Conservation (phyloP, 768 basidiomycete genomes). For the Mrakia frigida region DNA sequence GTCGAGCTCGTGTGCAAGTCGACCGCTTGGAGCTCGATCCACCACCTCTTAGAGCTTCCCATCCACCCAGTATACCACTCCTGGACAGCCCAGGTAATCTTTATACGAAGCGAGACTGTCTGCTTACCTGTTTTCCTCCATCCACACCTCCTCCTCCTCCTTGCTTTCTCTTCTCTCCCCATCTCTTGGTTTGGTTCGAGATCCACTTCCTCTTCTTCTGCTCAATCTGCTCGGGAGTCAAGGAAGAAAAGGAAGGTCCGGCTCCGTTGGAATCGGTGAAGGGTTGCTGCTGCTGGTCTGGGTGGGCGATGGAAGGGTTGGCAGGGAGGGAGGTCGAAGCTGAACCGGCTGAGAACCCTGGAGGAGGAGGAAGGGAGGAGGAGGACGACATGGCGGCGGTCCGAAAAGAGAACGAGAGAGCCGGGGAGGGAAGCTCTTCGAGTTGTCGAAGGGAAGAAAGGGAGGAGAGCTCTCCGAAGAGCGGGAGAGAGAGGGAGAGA, state of each 20-base stretch:
- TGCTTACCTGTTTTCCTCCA: slow-evolving; percentile 44
- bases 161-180: slow-evolving; percentile 79
- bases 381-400: background rate
- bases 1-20: background rate
- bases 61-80: background rate
- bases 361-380: background rate
- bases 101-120: background rate
- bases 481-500: background rate
- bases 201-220: slow-evolving; percentile 96
- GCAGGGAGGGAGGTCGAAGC: background rate
- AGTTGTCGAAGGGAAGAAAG: background rate
- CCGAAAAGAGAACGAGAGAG: background rate
- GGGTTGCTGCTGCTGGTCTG: background rate
- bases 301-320: slow-evolving; percentile 4
- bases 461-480: background rate
- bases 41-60: background rate
- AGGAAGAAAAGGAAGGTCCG: slow-evolving; percentile 32
- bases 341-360: background rate
- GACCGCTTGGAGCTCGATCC: background rate
- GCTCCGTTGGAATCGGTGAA: slow-evolving; percentile 17
- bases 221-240: slow-evolving; percentile 66
- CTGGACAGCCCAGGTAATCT: background rate
- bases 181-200: slow-evolving; percentile 86
- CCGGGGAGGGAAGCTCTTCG: background rate
- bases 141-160: slow-evolving; percentile 45